Evolutionary conservation across 1,139 yeast genomes (phyloP), one percentile per base, ranked within the genome.

Genomic region (Groenewaldozyma sp.): DNA sequence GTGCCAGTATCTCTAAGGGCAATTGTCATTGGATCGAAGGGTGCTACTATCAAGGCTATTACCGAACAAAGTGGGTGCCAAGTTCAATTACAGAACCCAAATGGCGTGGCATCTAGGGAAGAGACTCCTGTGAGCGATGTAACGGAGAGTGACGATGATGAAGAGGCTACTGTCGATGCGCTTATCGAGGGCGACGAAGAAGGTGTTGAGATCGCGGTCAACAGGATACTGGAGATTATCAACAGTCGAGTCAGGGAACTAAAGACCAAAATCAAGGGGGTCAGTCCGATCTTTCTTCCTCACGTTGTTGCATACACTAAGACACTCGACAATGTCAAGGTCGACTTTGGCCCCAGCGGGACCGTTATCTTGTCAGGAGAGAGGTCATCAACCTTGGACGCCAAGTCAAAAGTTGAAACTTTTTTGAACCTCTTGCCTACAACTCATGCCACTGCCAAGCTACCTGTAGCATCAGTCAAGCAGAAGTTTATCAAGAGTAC

Each of bases 1-100:
- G 76, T 91, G 42, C 97, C 98, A 31, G 74, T 91, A 21, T 74
- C 75, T 51, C 73, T 86, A 40, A 76, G 95, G 60, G 73, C 94
- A 3, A 73, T 76, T 43, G 75, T 93, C 47, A 87, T 93, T 63
- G 99, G 99, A 43, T 74, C 91, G 35, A 83, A 80, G 60, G 99
- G 98, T 55, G 73, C 73, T 50, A 82, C 71, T 47, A 74, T 93
- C 61, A 82, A 78, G 56, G 87, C 91, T 44, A 83, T 93, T 51
- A 71, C 82, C 42, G 81, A 73, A 41, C 69, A 74, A 36, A 73
- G 82, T 46, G 82, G 76, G 40, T 86, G 84, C 41, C 81, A 71
- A 53, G 74, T 91, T 56, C 87, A 87, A 54, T 76, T 91, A 54
- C 79, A 78, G 19, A 74, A 67, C 53, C 65, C 63, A 36, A 56